phyloP scores from a whole-genome alignment of 257 asterid genomes.

The Datura wrightii region DNA sequence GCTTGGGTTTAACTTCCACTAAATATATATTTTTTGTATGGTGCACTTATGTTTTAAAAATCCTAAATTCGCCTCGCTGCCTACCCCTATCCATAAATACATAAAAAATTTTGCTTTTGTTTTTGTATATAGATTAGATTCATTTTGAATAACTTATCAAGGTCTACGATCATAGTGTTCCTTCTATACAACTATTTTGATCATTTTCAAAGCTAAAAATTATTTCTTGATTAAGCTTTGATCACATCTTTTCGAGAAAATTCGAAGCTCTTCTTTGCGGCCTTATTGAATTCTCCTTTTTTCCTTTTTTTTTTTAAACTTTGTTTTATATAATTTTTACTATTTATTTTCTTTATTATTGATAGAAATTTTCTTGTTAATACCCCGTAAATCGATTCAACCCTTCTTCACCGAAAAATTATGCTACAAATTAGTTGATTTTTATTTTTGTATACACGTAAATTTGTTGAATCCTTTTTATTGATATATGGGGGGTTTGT shows the following conservation, averaged over 20 bases:
- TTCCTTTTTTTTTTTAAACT: background rate
- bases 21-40: no score
- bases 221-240: background rate
- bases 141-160: background rate
- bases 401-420: background rate
- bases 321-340: background rate
- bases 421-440: background rate
- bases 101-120: background rate
- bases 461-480: background rate
- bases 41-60: no score
- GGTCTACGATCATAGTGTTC: background rate
- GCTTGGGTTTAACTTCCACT: no score
- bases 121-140: background rate
- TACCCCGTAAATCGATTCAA: background rate
- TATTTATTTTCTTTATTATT: background rate
- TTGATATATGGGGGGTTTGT: background rate
- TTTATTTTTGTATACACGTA: background rate
- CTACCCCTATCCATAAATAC: no score
- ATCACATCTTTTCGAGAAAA: background rate
- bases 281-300: background rate
- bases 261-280: background rate
- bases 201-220: background rate
- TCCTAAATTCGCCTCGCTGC: no score
- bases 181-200: background rate
- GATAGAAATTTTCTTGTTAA: background rate